phyloP scores from a whole-genome alignment of 1,284 basidiomycete species.

The Pterulicium gracile region DNA sequence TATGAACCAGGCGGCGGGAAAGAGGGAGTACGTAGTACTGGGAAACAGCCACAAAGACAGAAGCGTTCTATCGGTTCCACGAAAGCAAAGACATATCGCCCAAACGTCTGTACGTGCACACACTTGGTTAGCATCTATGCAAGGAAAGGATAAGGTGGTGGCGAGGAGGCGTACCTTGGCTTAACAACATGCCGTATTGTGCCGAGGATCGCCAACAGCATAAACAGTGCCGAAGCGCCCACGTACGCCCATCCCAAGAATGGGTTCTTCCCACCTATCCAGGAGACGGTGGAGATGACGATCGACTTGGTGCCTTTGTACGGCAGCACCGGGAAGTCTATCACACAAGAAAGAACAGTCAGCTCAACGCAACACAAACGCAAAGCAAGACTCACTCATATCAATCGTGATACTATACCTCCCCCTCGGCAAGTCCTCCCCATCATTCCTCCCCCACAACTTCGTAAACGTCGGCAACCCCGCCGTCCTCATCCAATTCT shows the following conservation, averaged over 20 bases:
- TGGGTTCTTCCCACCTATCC: slow-evolving; percentile 96
- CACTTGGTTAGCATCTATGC: neutral
- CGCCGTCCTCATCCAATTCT: slow-evolving; percentile 99
- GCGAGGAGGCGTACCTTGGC: slow-evolving; percentile 62
- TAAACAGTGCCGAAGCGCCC: slow-evolving; percentile 79
- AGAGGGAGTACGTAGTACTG: slow-evolving; percentile 8
- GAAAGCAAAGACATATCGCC: slow-evolving; percentile 81
- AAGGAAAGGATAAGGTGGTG: slow-evolving; percentile 10
- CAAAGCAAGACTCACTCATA: slow-evolving; percentile 79
- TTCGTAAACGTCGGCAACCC: slow-evolving; percentile 96
- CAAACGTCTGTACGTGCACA: slow-evolving; percentile 47
- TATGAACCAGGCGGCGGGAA: slow-evolving; percentile 5
- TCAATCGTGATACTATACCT: slow-evolving; percentile 70
- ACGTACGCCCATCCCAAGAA: slow-evolving; percentile 98
- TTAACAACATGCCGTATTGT: slow-evolving; percentile 89
- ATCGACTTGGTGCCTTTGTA: slow-evolving; percentile 96
- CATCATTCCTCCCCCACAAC: slow-evolving; percentile 87
- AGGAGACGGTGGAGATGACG: slow-evolving; percentile 93
- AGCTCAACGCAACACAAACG: too few relatives aligned
- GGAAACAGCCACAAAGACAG: too few relatives aligned
- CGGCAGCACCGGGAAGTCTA: slow-evolving; percentile 89
- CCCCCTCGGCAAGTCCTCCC: slow-evolving; percentile 61
- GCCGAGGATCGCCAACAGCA: slow-evolving; percentile 79
- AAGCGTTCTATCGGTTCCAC: slow-evolving; percentile 58
- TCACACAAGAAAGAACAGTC: too few relatives aligned